Percentiles rank a stretch among this genome's conserved stretches.
Evolutionary conservation across 192 early-diverging fungal species (phyloP).

Genomic region (Neocallimastix lanati): DNA sequence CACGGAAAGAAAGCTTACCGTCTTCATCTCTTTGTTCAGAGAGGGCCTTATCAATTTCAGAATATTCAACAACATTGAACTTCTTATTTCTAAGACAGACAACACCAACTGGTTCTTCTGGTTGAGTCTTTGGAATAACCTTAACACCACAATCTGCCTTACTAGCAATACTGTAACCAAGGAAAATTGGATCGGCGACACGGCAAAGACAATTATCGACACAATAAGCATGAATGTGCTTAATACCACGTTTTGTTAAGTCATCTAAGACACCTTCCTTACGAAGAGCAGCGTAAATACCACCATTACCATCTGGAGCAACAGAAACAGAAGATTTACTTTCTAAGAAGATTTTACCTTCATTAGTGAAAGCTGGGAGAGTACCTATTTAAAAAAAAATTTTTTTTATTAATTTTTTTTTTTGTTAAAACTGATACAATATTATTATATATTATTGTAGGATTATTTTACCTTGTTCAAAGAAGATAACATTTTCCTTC

Average conservation of each 20-base stretch:
- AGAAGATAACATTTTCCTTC: constrained; percentile 73
- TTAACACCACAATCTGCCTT: constrained; percentile 89
- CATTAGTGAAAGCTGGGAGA: constrained; percentile 74
- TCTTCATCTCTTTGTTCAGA: constrained; percentile 45
- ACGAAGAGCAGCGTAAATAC: constrained; percentile 85
- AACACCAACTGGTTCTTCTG: constrained; percentile 86
- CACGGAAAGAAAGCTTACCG: constrained; percentile 63
- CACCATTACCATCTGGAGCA: constrained; percentile 74
- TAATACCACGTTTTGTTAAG: constrained; percentile 61
- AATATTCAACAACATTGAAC: constrained; percentile 88
- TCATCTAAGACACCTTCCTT: constrained; percentile 61
- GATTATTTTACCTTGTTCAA: constrained; percentile 59
- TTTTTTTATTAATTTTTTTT: too few relatives aligned
- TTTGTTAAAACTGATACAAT: too few relatives aligned
- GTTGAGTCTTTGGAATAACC: constrained; percentile 69
- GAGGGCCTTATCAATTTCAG: constrained; percentile 66
- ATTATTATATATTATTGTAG: too few relatives aligned
- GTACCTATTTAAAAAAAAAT: constrained; percentile 21
- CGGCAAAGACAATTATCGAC: constrained; percentile 89
- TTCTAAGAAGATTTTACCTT: constrained; percentile 90
- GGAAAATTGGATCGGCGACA: constrained; percentile 88
- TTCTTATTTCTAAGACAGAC: constrained; percentile 72
- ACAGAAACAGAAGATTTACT: constrained; percentile 30
- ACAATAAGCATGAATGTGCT: constrained; percentile 85
- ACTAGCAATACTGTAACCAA: constrained; percentile 78